Evolutionary conservation across 2,329 filamentous ascomycete species (phyloP).

Genomic region (Botrytis porri): DNA sequence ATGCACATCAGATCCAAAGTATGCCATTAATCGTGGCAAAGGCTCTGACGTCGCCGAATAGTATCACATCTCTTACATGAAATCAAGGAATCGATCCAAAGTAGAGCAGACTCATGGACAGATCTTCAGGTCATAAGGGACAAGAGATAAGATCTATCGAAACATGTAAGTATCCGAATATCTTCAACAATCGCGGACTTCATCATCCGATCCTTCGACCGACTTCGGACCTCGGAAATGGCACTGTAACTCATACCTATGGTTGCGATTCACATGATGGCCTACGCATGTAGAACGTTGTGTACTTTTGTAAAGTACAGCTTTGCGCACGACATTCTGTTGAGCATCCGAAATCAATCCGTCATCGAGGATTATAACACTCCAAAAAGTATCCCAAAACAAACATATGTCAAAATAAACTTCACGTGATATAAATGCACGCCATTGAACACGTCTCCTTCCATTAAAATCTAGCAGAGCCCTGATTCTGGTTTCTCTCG

Average conservation of each 20-base stretch:
- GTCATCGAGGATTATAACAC: background rate
- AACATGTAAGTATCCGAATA: conserved; percentile 7
- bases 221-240: conserved; percentile 5
- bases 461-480: background rate
- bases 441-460: background rate
- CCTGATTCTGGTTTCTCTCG: background rate
- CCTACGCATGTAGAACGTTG: background rate
- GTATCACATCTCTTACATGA: conserved; percentile 13
- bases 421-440: background rate
- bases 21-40: background rate
- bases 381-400: background rate
- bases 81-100: background rate
- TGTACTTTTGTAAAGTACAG: background rate
- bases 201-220: background rate
- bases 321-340: background rate
- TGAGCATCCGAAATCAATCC: background rate
- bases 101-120: background rate
- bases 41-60: conserved; percentile 6
- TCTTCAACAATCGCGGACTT: background rate
- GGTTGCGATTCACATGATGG: conserved; percentile 16
- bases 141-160: conserved; percentile 4
- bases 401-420: background rate
- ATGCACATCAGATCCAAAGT: conserved; percentile 14
- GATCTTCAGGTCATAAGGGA: conserved; percentile 8
- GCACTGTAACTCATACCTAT: background rate